Percentiles rank a stretch among this genome's conserved stretches.
Conservation (phyloP, 345 rosid genomes). For the Eucalyptus pauciflora region DNA sequence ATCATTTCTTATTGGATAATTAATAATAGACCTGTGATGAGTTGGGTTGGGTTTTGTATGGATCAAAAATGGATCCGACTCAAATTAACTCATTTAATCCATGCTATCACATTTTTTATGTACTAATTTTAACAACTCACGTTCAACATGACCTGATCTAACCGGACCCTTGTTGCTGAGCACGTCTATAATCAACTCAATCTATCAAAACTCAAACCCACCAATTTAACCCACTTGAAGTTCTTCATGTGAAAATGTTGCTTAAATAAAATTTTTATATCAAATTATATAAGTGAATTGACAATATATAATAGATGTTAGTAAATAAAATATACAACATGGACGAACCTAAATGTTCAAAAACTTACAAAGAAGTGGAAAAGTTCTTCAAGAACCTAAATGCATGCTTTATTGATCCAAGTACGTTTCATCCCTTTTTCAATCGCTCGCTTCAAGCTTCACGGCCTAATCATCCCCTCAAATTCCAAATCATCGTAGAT, state of each 20-base stretch:
- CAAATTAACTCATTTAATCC: background rate
- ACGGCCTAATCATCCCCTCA: background rate
- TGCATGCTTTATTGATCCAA: background rate
- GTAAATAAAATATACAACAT: background rate
- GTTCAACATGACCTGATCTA: background rate
- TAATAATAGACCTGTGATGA: accelerated
- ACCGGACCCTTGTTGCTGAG: background rate
- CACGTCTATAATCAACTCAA: background rate
- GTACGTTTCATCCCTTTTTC: too few relatives aligned
- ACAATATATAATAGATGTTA: background rate
- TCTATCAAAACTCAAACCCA: background rate
- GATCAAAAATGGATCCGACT: background rate
- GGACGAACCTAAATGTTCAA: background rate
- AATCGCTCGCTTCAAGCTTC: too few relatives aligned
- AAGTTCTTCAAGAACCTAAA: background rate
- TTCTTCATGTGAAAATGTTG: background rate
- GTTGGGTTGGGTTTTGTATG: background rate
- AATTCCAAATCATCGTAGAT: background rate
- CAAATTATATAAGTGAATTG: background rate
- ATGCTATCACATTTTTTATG: background rate
- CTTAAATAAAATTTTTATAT: background rate
- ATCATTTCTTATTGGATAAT: background rate
- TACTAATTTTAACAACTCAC: background rate
- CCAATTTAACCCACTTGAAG: background rate
- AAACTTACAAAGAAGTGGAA: background rate